Percentiles rank a stretch among this genome's conserved stretches.
These are phyloP conservation scores for Corchorus capsularis DNA, from an alignment of 345 rosid species.

Conservation along the genomic window DNA sequence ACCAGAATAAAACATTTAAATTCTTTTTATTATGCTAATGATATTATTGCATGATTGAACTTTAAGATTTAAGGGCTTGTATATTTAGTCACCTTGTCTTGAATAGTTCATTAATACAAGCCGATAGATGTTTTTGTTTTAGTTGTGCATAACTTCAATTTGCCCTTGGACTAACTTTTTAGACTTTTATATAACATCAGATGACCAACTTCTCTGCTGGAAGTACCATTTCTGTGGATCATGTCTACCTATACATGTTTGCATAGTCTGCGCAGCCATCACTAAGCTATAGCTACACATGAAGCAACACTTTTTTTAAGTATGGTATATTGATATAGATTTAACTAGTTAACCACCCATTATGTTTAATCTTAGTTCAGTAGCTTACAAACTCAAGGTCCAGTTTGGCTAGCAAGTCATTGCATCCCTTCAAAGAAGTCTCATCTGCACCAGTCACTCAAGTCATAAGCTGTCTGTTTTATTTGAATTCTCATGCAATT, in stretches of 20 bases:
- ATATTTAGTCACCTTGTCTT: not conserved
- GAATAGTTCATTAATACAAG: not conserved
- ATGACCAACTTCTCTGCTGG: not conserved
- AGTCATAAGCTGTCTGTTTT: not conserved
- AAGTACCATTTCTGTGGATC: not conserved
- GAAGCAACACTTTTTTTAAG: not conserved
- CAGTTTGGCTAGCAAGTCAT: not conserved
- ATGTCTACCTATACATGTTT: not conserved
- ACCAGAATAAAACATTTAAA: not conserved
- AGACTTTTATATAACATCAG: not conserved
- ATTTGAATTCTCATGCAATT: too few relatives aligned
- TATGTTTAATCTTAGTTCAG: not conserved
- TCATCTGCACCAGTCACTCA: not conserved
- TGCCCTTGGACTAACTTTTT: constrained; percentile 1
- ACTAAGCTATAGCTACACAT: not conserved
- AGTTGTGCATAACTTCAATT: not conserved
- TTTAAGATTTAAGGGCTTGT: not conserved
- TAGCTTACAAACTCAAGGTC: not conserved
- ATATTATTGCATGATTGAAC: not conserved
- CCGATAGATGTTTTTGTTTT: not conserved
- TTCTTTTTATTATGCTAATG: not conserved
- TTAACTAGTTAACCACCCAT: not conserved
- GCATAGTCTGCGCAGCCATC: not conserved
- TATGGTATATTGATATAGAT: not conserved
- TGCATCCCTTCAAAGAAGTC: not conserved